phyloP scores from a whole-genome alignment of 805 yeast genomes.

The Barnettozyma botsteinii region DNA sequence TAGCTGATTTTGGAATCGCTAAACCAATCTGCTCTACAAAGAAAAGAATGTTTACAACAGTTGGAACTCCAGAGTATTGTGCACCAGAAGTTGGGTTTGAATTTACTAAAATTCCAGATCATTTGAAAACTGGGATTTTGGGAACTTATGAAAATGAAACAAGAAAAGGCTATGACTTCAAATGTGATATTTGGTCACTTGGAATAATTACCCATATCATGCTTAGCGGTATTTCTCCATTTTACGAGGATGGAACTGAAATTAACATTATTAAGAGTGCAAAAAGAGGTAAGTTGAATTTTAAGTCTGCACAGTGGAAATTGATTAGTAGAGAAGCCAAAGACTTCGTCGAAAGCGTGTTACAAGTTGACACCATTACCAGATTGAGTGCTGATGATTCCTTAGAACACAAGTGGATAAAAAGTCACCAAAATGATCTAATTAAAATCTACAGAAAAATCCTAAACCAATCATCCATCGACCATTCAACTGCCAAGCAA shows the following conservation, averaged over 20 bases:
- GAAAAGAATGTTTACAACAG: constrained; percentile 43
- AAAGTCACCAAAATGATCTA: constrained; percentile 32
- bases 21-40: constrained; percentile 27
- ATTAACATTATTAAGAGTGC: constrained; percentile 38
- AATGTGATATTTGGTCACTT: constrained; percentile 67
- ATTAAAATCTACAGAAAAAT: constrained; percentile 32
- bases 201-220: constrained; percentile 57
- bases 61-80: constrained; percentile 64
- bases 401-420: constrained; percentile 44
- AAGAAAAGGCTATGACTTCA: constrained; percentile 41
- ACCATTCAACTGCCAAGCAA: neutral
- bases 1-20: constrained; percentile 69
- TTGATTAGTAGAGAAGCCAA: constrained; percentile 37
- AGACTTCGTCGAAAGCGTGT: constrained; percentile 36
- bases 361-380: constrained; percentile 32
- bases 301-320: constrained; percentile 38
- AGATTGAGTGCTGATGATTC: constrained; percentile 36
- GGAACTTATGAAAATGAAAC: constrained; percentile 12
- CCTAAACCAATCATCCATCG: constrained; percentile 3
- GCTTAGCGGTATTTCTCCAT: constrained; percentile 61
- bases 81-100: constrained; percentile 65
- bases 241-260: constrained; percentile 43
- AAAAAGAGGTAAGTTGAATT: constrained; percentile 34
- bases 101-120: constrained; percentile 25
- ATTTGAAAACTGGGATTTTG: constrained; percentile 22